Percentiles rank a stretch among this genome's conserved stretches.
phyloP scores from a whole-genome alignment of 23 red algal species.

The Gracilaria vermiculophylla region DNA sequence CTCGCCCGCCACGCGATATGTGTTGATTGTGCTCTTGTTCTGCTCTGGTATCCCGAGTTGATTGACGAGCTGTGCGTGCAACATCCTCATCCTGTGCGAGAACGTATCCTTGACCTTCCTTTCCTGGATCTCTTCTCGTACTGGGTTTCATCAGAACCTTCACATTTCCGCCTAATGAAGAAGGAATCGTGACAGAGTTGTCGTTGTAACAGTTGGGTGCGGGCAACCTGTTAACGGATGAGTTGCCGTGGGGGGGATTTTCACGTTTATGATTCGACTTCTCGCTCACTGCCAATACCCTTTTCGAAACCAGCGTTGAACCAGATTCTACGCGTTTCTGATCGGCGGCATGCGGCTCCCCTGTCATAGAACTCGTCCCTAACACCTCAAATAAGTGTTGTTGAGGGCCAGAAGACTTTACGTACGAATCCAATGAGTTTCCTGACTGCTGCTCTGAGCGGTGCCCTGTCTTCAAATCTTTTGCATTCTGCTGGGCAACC shows the following conservation, averaged over 20 bases:
- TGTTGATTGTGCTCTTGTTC: background rate
- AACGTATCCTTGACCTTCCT: constrained; percentile 23
- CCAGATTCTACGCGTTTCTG: background rate
- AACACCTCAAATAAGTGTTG: background rate
- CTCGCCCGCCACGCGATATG: background rate
- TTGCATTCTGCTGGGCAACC: background rate
- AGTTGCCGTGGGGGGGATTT: background rate
- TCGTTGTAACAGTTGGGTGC: background rate
- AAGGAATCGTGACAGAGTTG: constrained; percentile 35
- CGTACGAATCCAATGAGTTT: background rate
- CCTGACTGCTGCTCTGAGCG: background rate
- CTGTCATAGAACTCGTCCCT: background rate
- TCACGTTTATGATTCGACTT: background rate
- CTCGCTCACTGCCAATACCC: background rate
- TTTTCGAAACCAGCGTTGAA: too few species aligned
- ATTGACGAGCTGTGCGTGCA: background rate
- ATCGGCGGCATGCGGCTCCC: background rate
- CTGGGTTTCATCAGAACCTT: constrained; percentile 35
- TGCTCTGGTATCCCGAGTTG: background rate
- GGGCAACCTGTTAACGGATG: background rate
- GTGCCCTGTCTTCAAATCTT: background rate
- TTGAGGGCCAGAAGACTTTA: background rate
- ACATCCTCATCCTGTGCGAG: background rate
- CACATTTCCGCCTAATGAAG: constrained; percentile 48
- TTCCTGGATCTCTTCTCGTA: constrained; percentile 4